Conservation (phyloP, 2,329 filamentous ascomycete genomes). For the Fusarium graminum region DNA sequence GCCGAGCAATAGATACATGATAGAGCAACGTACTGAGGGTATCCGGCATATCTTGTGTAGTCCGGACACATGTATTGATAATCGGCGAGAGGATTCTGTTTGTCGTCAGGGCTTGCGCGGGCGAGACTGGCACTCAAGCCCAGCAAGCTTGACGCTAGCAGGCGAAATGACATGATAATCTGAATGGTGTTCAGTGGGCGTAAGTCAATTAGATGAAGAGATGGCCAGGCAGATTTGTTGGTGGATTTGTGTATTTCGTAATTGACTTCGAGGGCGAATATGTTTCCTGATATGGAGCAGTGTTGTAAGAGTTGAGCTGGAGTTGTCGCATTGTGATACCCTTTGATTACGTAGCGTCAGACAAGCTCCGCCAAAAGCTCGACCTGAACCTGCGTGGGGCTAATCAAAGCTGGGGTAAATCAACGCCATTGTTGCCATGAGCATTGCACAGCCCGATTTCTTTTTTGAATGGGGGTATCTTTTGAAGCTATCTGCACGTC, state of each 20-base stretch:
- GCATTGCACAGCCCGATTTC: too few species aligned
- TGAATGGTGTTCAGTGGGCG: background rate
- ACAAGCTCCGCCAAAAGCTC: constrained; percentile 16
- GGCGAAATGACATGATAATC: constrained; percentile 47
- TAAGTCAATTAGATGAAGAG: background rate
- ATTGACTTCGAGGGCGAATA: background rate
- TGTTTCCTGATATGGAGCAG: background rate
- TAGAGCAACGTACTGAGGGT: constrained; percentile 54
- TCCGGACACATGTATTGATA: constrained; percentile 56
- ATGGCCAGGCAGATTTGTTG: background rate
- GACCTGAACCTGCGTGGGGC: constrained; percentile 25
- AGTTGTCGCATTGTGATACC: constrained; percentile 32
- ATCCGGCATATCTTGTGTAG: constrained; percentile 57
- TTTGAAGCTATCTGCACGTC: constrained; percentile 28
- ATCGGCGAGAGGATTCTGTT: constrained; percentile 47
- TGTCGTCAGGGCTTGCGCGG: constrained; percentile 33
- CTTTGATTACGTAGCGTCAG: constrained; percentile 38
- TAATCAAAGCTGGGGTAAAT: constrained; percentile 18
- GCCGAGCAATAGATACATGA: background rate
- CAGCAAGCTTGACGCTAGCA: constrained; percentile 49
- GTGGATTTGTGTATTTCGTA: background rate
- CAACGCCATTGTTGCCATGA: background rate
- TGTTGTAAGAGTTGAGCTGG: constrained; percentile 14
- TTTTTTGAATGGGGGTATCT: constrained; percentile 39
- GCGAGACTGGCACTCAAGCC: constrained; percentile 42